Conservation (phyloP, 352 stramenopile genomes). For the Phytophthora hibernalis region DNA sequence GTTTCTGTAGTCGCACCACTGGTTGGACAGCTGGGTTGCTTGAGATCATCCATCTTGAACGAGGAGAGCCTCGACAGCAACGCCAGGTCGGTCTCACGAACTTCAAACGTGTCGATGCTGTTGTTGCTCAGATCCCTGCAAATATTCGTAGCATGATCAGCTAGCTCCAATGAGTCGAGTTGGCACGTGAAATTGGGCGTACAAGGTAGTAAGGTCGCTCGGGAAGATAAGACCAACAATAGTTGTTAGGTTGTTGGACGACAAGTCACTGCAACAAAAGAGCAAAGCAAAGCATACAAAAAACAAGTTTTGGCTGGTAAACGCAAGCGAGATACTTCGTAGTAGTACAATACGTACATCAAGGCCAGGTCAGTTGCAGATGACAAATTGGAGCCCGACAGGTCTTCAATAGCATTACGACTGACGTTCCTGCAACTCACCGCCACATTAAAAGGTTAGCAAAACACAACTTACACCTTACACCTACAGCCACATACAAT, state of each 20-base stretch:
- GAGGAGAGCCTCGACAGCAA: constrained; percentile 26
- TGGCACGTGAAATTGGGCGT: neutral
- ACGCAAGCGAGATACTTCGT: neutral
- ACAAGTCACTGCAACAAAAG: constrained; percentile 34
- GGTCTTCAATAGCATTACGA: constrained; percentile 32
- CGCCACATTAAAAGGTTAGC: constrained; percentile 1
- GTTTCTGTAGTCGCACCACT: constrained; percentile 30
- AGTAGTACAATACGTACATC: constrained; percentile 41
- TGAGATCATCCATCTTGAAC: constrained; percentile 40
- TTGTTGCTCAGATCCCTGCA: constrained; percentile 49
- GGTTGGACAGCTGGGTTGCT: constrained; percentile 33
- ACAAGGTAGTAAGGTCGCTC: constrained; percentile 35
- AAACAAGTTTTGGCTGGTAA: neutral
- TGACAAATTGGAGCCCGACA: constrained; percentile 38
- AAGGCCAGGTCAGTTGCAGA: constrained; percentile 27
- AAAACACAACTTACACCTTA: neutral
- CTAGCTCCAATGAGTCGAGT: neutral
- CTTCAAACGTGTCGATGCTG: constrained; percentile 37
- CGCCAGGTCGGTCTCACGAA: constrained; percentile 33
- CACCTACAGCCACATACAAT: too few relatives aligned
- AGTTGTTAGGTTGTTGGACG: constrained; percentile 38
- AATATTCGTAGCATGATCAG: neutral
- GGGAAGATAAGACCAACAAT: constrained; percentile 43
- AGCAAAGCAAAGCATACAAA: neutral
- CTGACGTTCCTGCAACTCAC: constrained; percentile 36